Evolutionary conservation across 2,329 filamentous ascomycete genomes (phyloP).

Genomic region (Incumbomyces lentus): DNA sequence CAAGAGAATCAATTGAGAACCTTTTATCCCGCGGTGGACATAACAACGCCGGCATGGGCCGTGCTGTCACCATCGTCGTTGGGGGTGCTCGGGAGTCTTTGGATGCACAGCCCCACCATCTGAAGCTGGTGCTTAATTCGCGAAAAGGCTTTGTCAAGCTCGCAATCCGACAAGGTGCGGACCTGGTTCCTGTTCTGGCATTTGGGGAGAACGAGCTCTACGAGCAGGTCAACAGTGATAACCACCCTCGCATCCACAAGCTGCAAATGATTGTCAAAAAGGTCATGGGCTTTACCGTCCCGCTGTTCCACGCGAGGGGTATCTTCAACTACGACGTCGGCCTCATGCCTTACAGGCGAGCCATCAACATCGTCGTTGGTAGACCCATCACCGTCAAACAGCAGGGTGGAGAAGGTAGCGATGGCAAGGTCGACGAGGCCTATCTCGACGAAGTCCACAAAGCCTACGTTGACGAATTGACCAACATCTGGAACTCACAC

Average conservation of each 20-base stretch:
- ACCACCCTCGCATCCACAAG: conserved; percentile 69
- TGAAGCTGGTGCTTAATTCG: conserved; percentile 68
- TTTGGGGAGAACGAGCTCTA: conserved; percentile 97
- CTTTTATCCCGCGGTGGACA: conserved; percentile 67
- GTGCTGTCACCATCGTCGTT: conserved; percentile 92
- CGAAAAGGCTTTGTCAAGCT: conserved; percentile 92
- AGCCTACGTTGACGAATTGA: conserved; percentile 58
- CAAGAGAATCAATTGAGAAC: conserved; percentile 84
- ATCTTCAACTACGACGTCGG: conserved; percentile 98
- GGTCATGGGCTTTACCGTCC: conserved; percentile 82
- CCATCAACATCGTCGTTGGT: conserved; percentile 83
- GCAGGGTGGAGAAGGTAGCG: conserved; percentile 42
- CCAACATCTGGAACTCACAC: conserved; percentile 37
- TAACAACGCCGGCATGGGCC: conserved; percentile 74
- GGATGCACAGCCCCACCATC: conserved; percentile 66
- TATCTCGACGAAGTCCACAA: conserved; percentile 75
- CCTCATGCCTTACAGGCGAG: conserved; percentile 81
- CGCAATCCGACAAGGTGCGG: conserved; percentile 82
- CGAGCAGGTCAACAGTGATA: conserved; percentile 69
- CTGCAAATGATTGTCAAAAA: conserved; percentile 77
- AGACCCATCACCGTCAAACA: conserved; percentile 62
- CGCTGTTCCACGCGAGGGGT: conserved; percentile 78
- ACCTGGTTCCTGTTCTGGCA: conserved; percentile 80
- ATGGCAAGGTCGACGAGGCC: conserved; percentile 55
- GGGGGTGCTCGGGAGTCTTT: conserved; percentile 88